Conservation (phyloP, 139 green algal genomes). For the Volvox africanus region DNA sequence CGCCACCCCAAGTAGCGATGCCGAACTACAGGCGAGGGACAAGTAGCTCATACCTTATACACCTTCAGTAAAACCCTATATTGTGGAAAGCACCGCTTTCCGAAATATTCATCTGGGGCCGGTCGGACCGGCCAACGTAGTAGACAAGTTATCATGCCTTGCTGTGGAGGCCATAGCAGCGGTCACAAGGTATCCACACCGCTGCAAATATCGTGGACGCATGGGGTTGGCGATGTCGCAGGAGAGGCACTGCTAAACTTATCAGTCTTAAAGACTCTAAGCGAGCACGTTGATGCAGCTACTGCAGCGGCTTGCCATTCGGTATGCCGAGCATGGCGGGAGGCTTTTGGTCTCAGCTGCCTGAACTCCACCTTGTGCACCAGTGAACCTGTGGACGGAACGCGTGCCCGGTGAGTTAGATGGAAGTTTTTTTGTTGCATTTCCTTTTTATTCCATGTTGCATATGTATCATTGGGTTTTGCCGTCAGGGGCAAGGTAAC, state of each 20-base stretch:
- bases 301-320: slow-evolving; percentile 8
- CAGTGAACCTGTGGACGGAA: not conserved
- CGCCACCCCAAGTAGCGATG: not conserved
- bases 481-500: not conserved
- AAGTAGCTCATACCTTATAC: not conserved
- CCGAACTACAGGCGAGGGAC: not conserved
- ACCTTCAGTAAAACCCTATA: not conserved
- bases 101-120: no score
- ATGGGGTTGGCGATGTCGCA: not conserved
- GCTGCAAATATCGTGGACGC: not conserved
- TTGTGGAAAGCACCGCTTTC: no score
- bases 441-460: not conserved
- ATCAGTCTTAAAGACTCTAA: not conserved
- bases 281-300: slow-evolving; percentile 9
- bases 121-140: no score
- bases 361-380: not conserved
- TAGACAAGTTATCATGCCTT: slow-evolving; percentile 2
- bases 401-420: not conserved
- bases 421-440: no score
- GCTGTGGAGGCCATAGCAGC: slow-evolving; percentile 13
- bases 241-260: not conserved
- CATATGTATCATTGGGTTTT: not conserved
- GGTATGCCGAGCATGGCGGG: slow-evolving; percentile 21
- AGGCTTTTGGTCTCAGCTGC: slow-evolving; percentile 31
- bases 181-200: not conserved